Conservation (phyloP, 306 rosid species). For the Lupinus albus region DNA sequence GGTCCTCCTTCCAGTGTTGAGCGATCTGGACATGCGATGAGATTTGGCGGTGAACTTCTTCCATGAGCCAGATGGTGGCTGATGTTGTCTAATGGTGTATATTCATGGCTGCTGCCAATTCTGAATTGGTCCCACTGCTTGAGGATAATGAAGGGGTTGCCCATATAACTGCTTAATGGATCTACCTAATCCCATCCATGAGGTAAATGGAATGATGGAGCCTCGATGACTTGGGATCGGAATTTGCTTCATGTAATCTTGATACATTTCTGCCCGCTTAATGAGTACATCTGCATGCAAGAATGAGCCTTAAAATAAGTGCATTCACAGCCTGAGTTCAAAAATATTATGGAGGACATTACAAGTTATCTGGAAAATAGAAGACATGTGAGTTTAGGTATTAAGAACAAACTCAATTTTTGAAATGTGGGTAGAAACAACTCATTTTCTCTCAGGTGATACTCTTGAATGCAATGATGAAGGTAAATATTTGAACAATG, state of each 20-base stretch:
- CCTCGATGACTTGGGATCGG: conserved; percentile 78
- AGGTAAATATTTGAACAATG: conserved; percentile 1
- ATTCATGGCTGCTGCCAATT: conserved; percentile 63
- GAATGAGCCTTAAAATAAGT: conserved; percentile 25
- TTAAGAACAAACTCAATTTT: not conserved
- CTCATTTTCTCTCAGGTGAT: conserved; percentile 17
- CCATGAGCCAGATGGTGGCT: conserved; percentile 79
- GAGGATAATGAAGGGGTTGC: conserved; percentile 89
- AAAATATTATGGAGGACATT: no score
- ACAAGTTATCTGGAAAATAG: no score
- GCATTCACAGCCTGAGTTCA: no score
- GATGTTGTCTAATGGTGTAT: conserved; percentile 64
- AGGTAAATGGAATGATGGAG: conserved; percentile 70
- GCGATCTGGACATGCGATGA: conserved; percentile 71
- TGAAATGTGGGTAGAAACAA: not conserved
- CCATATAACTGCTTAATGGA: conserved; percentile 80
- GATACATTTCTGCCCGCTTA: conserved; percentile 88
- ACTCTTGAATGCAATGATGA: conserved; percentile 32
- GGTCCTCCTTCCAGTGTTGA: conserved; percentile 70
- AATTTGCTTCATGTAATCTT: conserved; percentile 83
- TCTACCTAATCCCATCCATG: conserved; percentile 88
- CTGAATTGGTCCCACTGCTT: conserved; percentile 89
- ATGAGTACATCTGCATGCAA: conserved; percentile 55
- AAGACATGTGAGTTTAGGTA: not conserved
- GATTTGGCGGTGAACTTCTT: conserved; percentile 88